Base-by-base conservation (phyloP, 306 rosid genomes). In the Cicer cuneatum region DNA sequence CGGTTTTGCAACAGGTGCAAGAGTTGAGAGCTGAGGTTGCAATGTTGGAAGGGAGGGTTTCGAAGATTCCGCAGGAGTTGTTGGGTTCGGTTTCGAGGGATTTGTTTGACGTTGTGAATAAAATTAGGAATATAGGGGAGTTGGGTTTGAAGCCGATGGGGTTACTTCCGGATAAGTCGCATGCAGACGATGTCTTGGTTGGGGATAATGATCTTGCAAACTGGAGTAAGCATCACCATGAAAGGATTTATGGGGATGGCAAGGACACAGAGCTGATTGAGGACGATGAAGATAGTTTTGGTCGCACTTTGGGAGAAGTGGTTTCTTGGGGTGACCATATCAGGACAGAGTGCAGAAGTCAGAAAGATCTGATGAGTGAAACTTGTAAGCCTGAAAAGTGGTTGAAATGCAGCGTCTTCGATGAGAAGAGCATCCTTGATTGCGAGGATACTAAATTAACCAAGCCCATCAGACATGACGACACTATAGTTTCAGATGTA, bases 261-360 rank as follows among this genome's bases (percentile, higher is more conserved):
- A 90, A 94, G 86, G 99, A 90, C 11, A 59, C 97, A 0, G 99
- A 95, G 80, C 79, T 95, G 90, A 92, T 95, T 59, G 99, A 95
- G 77, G 98, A 89, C 0, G 98, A 92, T 56, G 98, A 92, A 58
- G 99, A 95, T 74, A 87, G 98, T 87, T 95, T 95, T 56, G 97
- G 92, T 29, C 89, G 90, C 69, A 87, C 93, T 6, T 86, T 95
- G 12, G 92, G 87, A 46, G 96, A 94, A 64, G 96, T 90, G 43
- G 96, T 86, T 66, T 90, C 99, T 2, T 95, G 98, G 99, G 99
- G 98, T 83, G 99, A 90, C 78, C 97, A 91, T 71, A 87, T 94
- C 79, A 85, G 96, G 81, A 59, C 88, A 6, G 97, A 87, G 47
- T 90, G 97, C 78, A 83, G 93, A 74, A 86, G 73, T 79, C 85